phyloP scores from a whole-genome alignment of 495 filamentous ascomycete species.

The Neurospora intermedia region DNA sequence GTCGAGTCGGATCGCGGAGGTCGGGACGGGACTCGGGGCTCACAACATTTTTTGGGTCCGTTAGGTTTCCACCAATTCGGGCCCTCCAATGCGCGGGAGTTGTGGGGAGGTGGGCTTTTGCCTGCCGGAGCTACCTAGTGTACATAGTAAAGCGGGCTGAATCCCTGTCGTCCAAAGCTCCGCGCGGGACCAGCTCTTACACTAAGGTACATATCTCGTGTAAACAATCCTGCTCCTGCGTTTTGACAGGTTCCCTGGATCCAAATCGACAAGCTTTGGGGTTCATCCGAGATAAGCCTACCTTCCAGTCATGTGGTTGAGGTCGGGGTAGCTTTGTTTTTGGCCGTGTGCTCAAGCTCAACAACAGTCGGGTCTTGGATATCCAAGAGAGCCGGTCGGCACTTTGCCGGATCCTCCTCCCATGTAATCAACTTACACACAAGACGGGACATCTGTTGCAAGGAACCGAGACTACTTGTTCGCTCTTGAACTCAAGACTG shows the following conservation, averaged over 20 bases:
- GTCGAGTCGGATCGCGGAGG: neutral
- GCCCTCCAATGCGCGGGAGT: constrained; percentile 5
- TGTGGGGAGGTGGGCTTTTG: constrained; percentile 6
- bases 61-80: constrained; percentile 6
- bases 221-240: neutral
- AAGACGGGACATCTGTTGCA: neutral
- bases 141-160: neutral
- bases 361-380: neutral
- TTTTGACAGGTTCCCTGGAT: neutral
- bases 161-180: neutral
- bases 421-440: neutral
- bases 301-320: neutral
- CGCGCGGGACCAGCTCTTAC: too few species aligned
- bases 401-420: neutral
- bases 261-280: neutral
- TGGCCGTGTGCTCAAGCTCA: neutral
- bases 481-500: neutral
- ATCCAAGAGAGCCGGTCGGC: neutral
- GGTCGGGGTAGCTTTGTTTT: neutral
- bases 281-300: neutral
- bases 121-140: neutral
- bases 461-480: neutral
- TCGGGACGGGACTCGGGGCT: constrained; percentile 2
- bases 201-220: too few species aligned
- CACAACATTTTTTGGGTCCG: constrained; percentile 19